A percentile compares a stretch with the other conserved stretches of the same genome.
phyloP scores from a whole-genome alignment of 2,329 filamentous ascomycete genomes.

The Cladorrhinum sp. region DNA sequence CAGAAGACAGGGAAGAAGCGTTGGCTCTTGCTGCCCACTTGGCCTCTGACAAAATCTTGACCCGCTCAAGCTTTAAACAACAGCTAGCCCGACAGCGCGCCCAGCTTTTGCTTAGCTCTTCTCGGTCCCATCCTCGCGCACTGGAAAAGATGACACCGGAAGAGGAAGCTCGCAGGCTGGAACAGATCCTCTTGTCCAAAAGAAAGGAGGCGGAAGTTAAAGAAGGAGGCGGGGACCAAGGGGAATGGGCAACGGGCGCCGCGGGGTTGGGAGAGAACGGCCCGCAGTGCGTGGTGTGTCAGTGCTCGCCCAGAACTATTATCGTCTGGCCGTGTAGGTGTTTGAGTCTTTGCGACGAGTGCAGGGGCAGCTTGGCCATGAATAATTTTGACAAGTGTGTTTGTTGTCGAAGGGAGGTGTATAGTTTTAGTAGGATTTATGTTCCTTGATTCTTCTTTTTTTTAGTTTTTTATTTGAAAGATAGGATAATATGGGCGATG shows the following conservation, averaged over 20 bases:
- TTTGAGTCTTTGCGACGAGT: slow-evolving; percentile 91
- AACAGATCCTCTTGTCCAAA: slow-evolving; percentile 55
- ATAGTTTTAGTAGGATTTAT: slow-evolving; percentile 86
- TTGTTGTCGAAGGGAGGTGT: slow-evolving; percentile 84
- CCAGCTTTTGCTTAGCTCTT: slow-evolving; percentile 54
- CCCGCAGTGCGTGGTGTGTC: slow-evolving; percentile 90
- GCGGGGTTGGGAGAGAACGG: slow-evolving; percentile 67
- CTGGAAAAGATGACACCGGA: slow-evolving; percentile 45
- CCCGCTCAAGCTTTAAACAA: slow-evolving; percentile 71
- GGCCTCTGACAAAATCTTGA: slow-evolving; percentile 67
- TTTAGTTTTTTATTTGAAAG: not conserved
- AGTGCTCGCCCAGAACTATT: slow-evolving; percentile 78
- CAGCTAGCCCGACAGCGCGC: slow-evolving; percentile 67
- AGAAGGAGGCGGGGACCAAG: not conserved
- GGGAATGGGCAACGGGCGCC: slow-evolving; percentile 64
- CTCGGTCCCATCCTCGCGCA: slow-evolving; percentile 39
- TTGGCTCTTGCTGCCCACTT: slow-evolving; percentile 78
- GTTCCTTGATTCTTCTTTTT: slow-evolving; percentile 57
- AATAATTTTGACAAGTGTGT: slow-evolving; percentile 98
- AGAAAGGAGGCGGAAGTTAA: too few relatives aligned
- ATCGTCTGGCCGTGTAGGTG: slow-evolving; percentile 97
- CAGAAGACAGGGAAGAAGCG: slow-evolving; percentile 78
- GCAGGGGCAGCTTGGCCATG: slow-evolving; percentile 87
- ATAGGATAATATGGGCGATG: too few relatives aligned
- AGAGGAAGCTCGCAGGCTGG: slow-evolving; percentile 59